These are phyloP conservation scores for Neopestalotiopsis sp. DNA, from an alignment of 2,329 filamentous ascomycete species.

Conservation along the genomic window DNA sequence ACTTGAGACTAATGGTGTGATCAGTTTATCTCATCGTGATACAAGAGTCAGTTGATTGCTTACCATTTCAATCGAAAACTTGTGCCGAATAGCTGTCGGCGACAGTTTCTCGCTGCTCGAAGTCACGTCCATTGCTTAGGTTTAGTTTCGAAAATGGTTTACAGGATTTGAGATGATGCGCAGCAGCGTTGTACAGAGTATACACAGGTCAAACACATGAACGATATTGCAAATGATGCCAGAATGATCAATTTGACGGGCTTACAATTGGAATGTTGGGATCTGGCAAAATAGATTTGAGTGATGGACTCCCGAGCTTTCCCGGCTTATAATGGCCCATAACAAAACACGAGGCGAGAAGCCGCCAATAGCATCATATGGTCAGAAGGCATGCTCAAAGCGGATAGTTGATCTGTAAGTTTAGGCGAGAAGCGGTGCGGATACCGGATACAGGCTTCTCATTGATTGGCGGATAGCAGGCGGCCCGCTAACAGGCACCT, in stretches of 20 bases:
- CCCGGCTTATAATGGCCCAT: not conserved
- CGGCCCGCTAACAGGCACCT: not conserved
- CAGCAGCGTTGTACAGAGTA: not conserved
- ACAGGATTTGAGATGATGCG: not conserved
- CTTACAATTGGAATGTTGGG: not conserved
- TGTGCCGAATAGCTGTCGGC: constrained; percentile 1
- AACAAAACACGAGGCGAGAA: not conserved
- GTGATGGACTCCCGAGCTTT: not conserved
- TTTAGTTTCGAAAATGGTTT: not conserved
- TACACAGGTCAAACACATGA: not conserved
- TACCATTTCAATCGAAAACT: constrained; percentile 3
- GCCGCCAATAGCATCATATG: not conserved
- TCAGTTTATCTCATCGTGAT: not conserved
- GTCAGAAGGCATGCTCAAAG: not conserved
- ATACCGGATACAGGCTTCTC: constrained; percentile 1
- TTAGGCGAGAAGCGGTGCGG: not conserved
- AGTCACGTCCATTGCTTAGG: not conserved
- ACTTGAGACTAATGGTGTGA: not conserved
- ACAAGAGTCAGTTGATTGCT: not conserved
- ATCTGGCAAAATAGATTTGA: not conserved
- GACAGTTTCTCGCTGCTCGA: not conserved
- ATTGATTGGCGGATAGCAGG: constrained; percentile 7
- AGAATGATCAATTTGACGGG: not conserved
- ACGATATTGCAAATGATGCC: not conserved
- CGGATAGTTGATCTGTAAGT: not conserved